A percentile compares a stretch with the other conserved stretches of the same genome.
These are phyloP conservation scores for Ulota crispa DNA, from an alignment of 225 moss, liverwort and hornwort genomes.

Conservation along the genomic window DNA sequence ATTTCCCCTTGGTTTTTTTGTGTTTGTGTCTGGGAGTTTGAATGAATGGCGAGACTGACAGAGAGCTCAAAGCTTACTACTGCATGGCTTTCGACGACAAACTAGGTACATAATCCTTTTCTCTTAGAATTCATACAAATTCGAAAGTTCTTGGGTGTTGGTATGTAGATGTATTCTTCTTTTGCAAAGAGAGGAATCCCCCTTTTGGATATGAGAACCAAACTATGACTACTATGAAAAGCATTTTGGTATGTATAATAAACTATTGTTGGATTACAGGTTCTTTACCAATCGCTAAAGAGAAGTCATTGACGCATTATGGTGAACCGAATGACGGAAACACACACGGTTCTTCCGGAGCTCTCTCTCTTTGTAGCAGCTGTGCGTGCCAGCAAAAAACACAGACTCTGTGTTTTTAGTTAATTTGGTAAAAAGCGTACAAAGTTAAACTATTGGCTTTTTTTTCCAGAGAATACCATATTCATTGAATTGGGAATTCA, in stretches of 20 bases:
- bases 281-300: constrained; percentile 62
- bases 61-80: constrained; percentile 84
- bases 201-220: too few species aligned
- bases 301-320: constrained; percentile 84
- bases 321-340: constrained; percentile 97
- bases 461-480: too few species aligned
- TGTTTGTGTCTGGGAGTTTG: neutral
- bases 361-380: constrained; percentile 90
- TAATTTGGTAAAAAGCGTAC: too few species aligned
- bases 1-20: too few species aligned
- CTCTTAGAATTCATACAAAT: neutral
- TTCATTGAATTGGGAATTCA: too few species aligned
- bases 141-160: neutral
- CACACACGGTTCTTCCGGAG: constrained; percentile 87
- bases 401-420: too few species aligned
- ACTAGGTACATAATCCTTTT: constrained; percentile 43
- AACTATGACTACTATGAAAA: too few species aligned
- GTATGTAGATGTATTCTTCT: too few species aligned
- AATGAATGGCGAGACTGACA: constrained; percentile 68
- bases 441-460: too few species aligned
- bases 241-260: too few species aligned
- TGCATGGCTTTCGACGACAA: constrained; percentile 93
- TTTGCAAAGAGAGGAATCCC: too few species aligned
- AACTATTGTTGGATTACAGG: constrained; percentile 32
- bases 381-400: constrained; percentile 84